A percentile compares a stretch with the other conserved stretches of the same genome.
Conservation (phyloP, 2,329 filamentous ascomycete species). For the Sporothrix inflata region DNA sequence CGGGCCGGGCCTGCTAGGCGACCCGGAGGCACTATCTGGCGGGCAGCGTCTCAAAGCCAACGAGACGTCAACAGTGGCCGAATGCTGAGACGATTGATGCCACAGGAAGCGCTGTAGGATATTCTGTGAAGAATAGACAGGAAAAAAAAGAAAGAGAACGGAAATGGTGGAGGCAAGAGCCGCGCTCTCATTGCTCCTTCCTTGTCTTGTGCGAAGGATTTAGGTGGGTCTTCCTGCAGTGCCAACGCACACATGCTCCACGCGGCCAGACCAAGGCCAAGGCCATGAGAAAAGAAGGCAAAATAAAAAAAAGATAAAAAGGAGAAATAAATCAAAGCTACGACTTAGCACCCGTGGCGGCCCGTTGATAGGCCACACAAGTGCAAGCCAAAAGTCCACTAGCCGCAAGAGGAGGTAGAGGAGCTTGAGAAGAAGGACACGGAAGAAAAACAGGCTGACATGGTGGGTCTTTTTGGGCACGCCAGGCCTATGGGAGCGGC, state of each 20-base stretch:
- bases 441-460: background rate
- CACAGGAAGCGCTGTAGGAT: background rate
- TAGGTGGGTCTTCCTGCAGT: constrained; percentile 5
- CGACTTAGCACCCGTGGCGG: constrained; percentile 25
- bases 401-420: background rate
- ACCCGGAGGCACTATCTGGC: background rate
- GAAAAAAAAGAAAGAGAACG: background rate
- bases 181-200: constrained; percentile 5
- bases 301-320: background rate
- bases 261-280: constrained; percentile 1
- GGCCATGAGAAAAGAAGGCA: background rate
- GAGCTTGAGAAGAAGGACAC: background rate
- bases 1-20: background rate
- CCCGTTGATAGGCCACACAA: constrained; percentile 26
- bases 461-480: background rate
- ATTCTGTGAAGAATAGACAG: background rate
- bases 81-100: background rate
- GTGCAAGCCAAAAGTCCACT: background rate
- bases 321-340: constrained; percentile 19
- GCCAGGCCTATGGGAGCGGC: constrained; percentile 25
- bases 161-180: background rate
- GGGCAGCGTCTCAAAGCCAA: background rate
- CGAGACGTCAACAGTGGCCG: background rate
- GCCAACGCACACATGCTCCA: constrained; percentile 24
- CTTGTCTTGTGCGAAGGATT: constrained; percentile 13